Base-by-base conservation (phyloP, 345 rosid species). In the Aquilaria yunnanensis region DNA sequence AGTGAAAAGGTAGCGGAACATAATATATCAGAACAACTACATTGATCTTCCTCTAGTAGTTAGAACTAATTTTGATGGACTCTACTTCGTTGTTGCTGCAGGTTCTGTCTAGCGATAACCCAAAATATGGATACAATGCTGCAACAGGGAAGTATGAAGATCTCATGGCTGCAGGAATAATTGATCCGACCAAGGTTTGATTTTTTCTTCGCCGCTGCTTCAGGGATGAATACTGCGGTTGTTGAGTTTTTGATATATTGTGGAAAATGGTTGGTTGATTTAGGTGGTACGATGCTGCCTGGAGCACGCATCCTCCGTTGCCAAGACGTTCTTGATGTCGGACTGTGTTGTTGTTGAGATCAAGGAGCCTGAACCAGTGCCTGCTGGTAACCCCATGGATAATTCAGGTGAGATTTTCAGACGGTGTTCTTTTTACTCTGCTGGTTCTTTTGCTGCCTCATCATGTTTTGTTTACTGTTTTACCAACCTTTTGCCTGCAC, bases 251-350 rank as follows among this genome's bases (percentile, higher is more conserved):
- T 37, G 2, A 37, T 37, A 37, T 5, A 37, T 9, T 37, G 43
- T 37, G 43, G 7, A 37, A 37, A 3, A 4, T 3, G 43, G 8
- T 37, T 37, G 43, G 3, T 47, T 10, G 2, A 10, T n/a, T 14
- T 79, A 92, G 98, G 98, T 89, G 76, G 97, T 93, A n/a, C 85
- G 99, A 74, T 95, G 97, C 73, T 95, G 99, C 88, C 69, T 91
- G 82, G 97, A 95, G 83, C 99, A 95, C 56, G 98, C 99, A 14
- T 77, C 96, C 12, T 95, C 97, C 0, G 99, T 95, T n/a, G 98
- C 99, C 14, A 91, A 89, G 77, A 95, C 98, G 1, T 95, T 95
- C 82, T 77, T 95, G 86, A 95, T 91, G 97, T 95, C 97, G 0
- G 99, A 95, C 60, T 91, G 97, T 68, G 99, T 91, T 2, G 99